Base-by-base conservation (phyloP, 352 stramenopile species). In the Phytophthora parvispora region DNA sequence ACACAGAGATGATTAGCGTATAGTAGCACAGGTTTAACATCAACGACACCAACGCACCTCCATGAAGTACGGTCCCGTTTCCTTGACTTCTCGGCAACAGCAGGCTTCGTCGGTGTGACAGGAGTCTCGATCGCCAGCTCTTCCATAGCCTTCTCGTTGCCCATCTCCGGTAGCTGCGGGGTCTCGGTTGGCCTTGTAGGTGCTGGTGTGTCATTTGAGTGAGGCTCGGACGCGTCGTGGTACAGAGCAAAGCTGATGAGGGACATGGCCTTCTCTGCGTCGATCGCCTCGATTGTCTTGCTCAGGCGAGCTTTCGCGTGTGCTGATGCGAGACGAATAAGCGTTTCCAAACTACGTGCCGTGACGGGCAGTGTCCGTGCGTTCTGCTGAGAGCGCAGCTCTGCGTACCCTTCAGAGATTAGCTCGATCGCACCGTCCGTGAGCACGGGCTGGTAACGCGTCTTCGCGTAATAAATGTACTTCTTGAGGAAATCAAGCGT, bases 381-480 rank as follows among this genome's bases (percentile, higher is more conserved):
- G 55, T 98, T 98, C 79, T 99, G 94, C 68, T 99, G 92, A 53
- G 93, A 97, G 20, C 98, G 93, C 65, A 99, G 91, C 74, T 99
- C 97, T 1, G 98, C 95, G 84, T 99, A 99, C 12, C 93, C 89
- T 56, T 97, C 96, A 4, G 97, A 92, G 66, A 99, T 99, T 25
- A 97, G 90, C 51, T 99, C 97, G 42, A 94, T 95, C 2, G 90
- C 89, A 25, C 64, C 81, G 67, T 96, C 89, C 10, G 90, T 96
- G 47, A 97, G 71, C 68, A 95, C 87, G 9, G 90, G 90, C 63
- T 96, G 81, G 65, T 96, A 92, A 24, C 96, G 92, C 38, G 86
- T 98, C 83, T 99, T 99, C 31, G 98, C 98, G 90, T 99, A 99
- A 81, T 99, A 97, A 67, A 99, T 94, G 76, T 99, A 99, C 86